Percentiles rank a stretch among this genome's conserved stretches.
phyloP scores from a whole-genome alignment of 805 yeast species.

The Cyberlindnera xishuangbannaensis region DNA sequence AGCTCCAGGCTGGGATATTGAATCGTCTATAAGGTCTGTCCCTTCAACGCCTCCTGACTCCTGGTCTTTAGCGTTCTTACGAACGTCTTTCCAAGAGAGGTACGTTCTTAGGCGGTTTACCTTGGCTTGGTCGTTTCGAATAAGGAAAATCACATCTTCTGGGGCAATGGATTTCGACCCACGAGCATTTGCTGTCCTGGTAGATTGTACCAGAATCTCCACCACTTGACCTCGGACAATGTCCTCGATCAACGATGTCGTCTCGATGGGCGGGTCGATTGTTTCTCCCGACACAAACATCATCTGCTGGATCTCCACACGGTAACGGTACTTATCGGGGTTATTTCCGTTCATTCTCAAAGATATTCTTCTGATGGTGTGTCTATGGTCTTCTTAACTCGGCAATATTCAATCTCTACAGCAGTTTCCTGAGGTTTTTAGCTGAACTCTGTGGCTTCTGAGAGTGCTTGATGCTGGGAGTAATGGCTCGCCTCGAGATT shows the following conservation, averaged over 20 bases:
- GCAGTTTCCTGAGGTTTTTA: too few species aligned
- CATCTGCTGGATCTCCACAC: slow-evolving; percentile 96
- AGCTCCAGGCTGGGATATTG: slow-evolving; percentile 24
- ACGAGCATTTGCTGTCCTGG: slow-evolving; percentile 68
- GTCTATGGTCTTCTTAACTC: too few species aligned
- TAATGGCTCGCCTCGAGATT: too few species aligned
- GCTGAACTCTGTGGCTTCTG: not conserved
- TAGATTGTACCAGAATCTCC: slow-evolving; percentile 72
- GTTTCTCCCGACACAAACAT: slow-evolving; percentile 97
- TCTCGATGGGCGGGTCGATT: slow-evolving; percentile 88
- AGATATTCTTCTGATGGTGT: too few species aligned
- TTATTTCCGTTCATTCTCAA: slow-evolving; percentile 22
- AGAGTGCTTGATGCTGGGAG: too few species aligned
- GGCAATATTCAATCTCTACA: too few species aligned
- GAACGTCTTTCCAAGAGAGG: slow-evolving; percentile 93
- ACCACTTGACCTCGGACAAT: slow-evolving; percentile 93
- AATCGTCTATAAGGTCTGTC: slow-evolving; percentile 43
- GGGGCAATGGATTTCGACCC: slow-evolving; percentile 83
- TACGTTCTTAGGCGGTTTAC: slow-evolving; percentile 88
- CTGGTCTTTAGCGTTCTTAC: slow-evolving; percentile 71
- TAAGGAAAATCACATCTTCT: slow-evolving; percentile 89
- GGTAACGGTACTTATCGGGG: slow-evolving; percentile 57
- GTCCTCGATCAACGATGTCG: slow-evolving; percentile 91
- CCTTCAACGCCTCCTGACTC: slow-evolving; percentile 57
- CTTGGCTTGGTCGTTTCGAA: slow-evolving; percentile 90